Conservation (phyloP, 1,284 basidiomycete genomes). For the Moesziomyces globuligerus region DNA sequence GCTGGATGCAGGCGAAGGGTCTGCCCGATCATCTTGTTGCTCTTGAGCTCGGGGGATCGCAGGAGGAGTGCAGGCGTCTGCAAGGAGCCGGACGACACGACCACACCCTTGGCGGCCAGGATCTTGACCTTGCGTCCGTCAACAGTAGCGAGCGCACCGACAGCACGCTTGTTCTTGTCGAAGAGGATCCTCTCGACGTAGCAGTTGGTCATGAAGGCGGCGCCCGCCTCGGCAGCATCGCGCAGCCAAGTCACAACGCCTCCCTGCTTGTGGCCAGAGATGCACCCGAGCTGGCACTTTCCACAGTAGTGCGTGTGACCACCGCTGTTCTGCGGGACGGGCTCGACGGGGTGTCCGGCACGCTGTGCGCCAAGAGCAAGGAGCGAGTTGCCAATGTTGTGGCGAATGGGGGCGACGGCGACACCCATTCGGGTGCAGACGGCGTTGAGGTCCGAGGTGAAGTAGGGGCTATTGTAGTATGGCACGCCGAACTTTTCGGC, state of each 20-base stretch:
- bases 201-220: conserved; percentile 65
- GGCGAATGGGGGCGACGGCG: conserved; percentile 64
- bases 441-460: conserved; percentile 67
- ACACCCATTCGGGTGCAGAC: conserved; percentile 69
- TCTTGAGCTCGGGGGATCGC: conserved; percentile 67
- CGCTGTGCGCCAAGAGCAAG: conserved; percentile 65
- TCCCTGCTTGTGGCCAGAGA: conserved; percentile 67
- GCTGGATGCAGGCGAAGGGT: conserved; percentile 70
- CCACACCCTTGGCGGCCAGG: conserved; percentile 66
- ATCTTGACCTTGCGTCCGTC: conserved; percentile 63
- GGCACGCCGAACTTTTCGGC: conserved; percentile 66
- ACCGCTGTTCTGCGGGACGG: conserved; percentile 68
- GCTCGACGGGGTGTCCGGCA: conserved; percentile 64
- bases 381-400: conserved; percentile 67
- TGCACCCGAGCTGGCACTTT: conserved; percentile 68
- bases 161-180: conserved; percentile 53
- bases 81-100: conserved; percentile 68
- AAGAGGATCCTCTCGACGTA: conserved; percentile 68
- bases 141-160: conserved; percentile 57
- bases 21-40: conserved; percentile 69
- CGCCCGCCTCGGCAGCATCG: conserved; percentile 67
- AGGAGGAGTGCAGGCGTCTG: conserved; percentile 70
- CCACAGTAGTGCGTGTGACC: conserved; percentile 68
- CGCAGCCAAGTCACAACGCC: conserved; percentile 67
- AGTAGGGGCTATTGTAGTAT: conserved; percentile 66